Conservation (phyloP, 1,284 basidiomycete genomes). For the Dichomitus squalens region DNA sequence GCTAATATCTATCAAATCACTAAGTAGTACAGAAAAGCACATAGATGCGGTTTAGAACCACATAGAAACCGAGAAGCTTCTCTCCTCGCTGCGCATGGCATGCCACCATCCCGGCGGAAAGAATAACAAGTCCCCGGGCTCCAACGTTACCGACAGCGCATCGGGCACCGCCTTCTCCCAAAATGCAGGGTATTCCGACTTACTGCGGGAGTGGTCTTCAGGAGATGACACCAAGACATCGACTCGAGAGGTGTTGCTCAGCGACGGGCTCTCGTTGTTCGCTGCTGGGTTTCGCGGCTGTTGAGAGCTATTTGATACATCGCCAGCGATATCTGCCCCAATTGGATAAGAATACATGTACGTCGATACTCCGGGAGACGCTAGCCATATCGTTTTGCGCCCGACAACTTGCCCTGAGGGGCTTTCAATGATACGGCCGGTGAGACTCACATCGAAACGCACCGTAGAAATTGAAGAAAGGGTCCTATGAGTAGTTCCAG, state of each 20-base stretch:
- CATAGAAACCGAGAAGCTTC: constrained; percentile 79
- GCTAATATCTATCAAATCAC: no score
- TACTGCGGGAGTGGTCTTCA: constrained; percentile 23
- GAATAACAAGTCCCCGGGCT: constrained; percentile 84
- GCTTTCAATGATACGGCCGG: not conserved
- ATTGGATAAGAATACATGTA: constrained; percentile 58
- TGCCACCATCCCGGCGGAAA: constrained; percentile 95
- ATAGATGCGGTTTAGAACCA: constrained; percentile 57
- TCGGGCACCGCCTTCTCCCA: constrained; percentile 58
- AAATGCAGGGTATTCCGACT: constrained; percentile 48
- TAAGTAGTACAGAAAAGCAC: no score
- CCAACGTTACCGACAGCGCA: constrained; percentile 68
- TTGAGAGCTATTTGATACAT: constrained; percentile 2
- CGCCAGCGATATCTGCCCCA: not conserved
- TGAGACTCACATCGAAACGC: constrained; percentile 19
- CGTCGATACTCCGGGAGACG: constrained; percentile 61
- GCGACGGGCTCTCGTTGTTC: constrained; percentile 42
- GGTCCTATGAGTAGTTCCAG: constrained; percentile 62
- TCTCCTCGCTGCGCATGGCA: constrained; percentile 81
- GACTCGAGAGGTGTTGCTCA: constrained; percentile 69
- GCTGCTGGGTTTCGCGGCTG: constrained; percentile 39
- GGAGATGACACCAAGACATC: constrained; percentile 60
- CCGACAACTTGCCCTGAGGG: constrained; percentile 84
- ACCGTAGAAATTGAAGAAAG: constrained; percentile 93
- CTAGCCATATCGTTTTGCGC: constrained; percentile 90